Evolutionary conservation across 164 flowering plant species (phyloP).

Genomic region (Magnolia officinalis): DNA sequence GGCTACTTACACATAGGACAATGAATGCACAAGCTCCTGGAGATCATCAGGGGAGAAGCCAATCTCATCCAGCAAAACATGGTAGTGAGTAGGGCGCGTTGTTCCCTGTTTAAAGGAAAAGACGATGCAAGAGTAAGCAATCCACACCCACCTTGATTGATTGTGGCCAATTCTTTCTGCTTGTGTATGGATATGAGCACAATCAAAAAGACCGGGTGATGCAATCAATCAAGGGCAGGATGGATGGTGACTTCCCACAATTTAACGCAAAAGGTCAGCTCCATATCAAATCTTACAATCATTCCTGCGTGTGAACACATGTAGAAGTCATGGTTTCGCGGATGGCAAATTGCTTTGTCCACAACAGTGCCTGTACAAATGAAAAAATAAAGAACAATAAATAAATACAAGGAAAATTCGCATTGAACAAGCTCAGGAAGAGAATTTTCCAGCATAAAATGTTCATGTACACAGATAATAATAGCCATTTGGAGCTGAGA

Average conservation of each 20-base stretch:
- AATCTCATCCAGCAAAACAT: conserved; percentile 64
- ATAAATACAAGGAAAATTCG: neutral
- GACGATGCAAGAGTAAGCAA: neutral
- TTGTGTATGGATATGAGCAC: neutral
- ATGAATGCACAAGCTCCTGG: conserved; percentile 76
- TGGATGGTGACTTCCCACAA: neutral
- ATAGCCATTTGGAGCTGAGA: neutral
- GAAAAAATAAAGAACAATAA: neutral
- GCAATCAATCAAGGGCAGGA: neutral
- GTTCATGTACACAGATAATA: neutral
- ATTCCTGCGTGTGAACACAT: conserved; percentile 91
- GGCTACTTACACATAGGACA: conserved; percentile 73
- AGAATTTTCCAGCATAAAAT: neutral
- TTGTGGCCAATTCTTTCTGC: neutral
- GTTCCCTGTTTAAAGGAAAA: conserved; percentile 46
- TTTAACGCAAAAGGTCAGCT: neutral
- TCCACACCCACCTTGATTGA: neutral
- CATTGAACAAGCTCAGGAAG: too few species aligned
- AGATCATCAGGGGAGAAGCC: conserved; percentile 75
- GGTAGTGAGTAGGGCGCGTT: conserved; percentile 75
- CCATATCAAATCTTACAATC: conserved; percentile 61
- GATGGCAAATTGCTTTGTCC: conserved; percentile 76
- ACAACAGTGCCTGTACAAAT: conserved; percentile 63
- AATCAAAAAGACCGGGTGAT: neutral
- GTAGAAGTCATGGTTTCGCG: conserved; percentile 75